A percentile compares a stretch with the other conserved stretches of the same genome.
These are phyloP conservation scores for Naumovozyma castellii DNA, from an alignment of 805 yeast species.

Conservation along the genomic window DNA sequence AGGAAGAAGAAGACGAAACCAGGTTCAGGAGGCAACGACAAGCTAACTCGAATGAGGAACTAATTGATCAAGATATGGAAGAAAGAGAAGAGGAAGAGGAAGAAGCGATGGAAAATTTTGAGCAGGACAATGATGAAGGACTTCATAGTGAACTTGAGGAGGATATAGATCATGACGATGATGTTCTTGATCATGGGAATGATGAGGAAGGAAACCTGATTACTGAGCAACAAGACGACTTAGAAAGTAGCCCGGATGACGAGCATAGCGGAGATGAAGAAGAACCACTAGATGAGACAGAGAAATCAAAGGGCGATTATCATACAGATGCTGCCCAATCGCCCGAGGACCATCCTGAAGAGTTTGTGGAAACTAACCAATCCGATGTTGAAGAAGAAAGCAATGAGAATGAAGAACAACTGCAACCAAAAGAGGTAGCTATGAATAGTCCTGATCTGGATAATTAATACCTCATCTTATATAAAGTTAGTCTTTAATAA, in stretches of 20 bases:
- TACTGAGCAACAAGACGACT: not conserved
- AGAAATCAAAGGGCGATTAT: slow-evolving; percentile 1
- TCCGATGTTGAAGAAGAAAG: not conserved
- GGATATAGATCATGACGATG: not conserved
- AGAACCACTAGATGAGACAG: slow-evolving; percentile 3
- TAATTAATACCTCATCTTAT: no score
- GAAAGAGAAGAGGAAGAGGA: slow-evolving; percentile 8
- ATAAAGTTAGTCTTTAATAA: no score
- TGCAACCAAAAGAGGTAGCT: slow-evolving; percentile 1
- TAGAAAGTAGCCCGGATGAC: slow-evolving; percentile 1
- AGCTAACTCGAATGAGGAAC: slow-evolving; percentile 2
- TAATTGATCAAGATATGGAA: slow-evolving; percentile 1
- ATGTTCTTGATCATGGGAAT: not conserved
- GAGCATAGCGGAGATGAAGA: slow-evolving; percentile 2
- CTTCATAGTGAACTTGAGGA: slow-evolving; percentile 2
- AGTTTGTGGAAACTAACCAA: no score
- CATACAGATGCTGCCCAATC: no score
- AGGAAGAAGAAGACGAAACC: slow-evolving; percentile 6
- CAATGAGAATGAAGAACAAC: slow-evolving; percentile 1
- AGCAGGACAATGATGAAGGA: slow-evolving; percentile 2
- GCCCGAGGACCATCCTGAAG: no score
- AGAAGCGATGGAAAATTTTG: slow-evolving; percentile 2
- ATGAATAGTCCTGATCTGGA: no score
- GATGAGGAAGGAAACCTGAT: not conserved
- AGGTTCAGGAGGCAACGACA: slow-evolving; percentile 6